Evolutionary conservation across 352 stramenopile species (phyloP).

Genomic region (Blastocystis sp.): DNA sequence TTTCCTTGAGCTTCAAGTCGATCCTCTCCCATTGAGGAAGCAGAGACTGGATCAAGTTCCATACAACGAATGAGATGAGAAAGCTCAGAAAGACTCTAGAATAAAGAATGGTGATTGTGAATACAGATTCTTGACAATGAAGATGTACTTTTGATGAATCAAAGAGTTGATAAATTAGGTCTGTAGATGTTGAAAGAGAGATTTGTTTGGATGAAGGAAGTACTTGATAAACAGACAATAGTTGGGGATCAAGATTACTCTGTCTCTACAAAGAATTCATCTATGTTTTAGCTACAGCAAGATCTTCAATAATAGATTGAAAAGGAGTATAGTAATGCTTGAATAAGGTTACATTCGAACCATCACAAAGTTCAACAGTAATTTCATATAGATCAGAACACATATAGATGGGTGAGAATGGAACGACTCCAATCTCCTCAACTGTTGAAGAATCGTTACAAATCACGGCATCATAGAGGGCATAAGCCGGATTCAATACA

Average conservation of each 20-base stretch:
- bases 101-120: neutral
- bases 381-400: slow-evolving; percentile 56
- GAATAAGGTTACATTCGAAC: slow-evolving; percentile 15
- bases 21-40: neutral
- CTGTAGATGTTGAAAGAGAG: slow-evolving; percentile 1
- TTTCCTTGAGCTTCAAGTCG: neutral
- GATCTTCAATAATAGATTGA: slow-evolving; percentile 10
- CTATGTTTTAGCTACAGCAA: neutral
- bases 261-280: neutral
- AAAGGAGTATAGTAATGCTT: slow-evolving; percentile 44
- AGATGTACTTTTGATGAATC: slow-evolving; percentile 21
- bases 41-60: neutral
- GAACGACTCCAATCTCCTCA: neutral
- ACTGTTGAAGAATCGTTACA: slow-evolving; percentile 34
- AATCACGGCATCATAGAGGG: slow-evolving; percentile 23
- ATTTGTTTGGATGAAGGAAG: neutral
- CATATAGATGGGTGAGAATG: slow-evolving; percentile 33
- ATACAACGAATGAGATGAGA: neutral
- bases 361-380: neutral
- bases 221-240: neutral
- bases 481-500: neutral
- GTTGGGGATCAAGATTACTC: neutral
- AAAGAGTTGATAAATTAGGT: slow-evolving; percentile 47
- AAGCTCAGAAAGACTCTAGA: slow-evolving; percentile 12
- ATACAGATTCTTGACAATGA: neutral